These are phyloP conservation scores for Fistulinella prunicolor DNA, from an alignment of 768 basidiomycete genomes.

Conservation along the genomic window DNA sequence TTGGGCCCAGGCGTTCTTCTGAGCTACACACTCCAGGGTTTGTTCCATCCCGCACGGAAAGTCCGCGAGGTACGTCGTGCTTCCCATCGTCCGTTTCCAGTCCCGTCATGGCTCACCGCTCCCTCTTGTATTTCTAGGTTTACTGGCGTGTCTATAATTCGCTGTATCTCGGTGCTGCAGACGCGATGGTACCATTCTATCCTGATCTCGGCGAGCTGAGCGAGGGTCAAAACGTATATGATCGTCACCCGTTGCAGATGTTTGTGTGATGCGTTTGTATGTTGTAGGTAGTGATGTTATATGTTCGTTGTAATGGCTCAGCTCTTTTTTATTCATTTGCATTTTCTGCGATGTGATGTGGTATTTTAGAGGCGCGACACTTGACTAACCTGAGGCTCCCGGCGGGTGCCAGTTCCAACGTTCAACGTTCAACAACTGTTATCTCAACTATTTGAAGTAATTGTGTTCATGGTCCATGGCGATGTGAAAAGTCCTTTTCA, in stretches of 20 bases:
- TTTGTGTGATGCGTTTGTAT: slow-evolving; percentile 55
- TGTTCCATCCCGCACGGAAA: slow-evolving; percentile 96
- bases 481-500: no score
- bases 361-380: no score
- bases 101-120: not conserved
- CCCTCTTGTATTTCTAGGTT: slow-evolving; percentile 34
- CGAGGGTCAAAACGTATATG: slow-evolving; percentile 88
- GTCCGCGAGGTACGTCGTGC: slow-evolving; percentile 79
- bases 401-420: no score
- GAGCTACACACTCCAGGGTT: slow-evolving; percentile 89
- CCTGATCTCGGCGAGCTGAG: slow-evolving; percentile 87
- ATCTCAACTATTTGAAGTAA: no score
- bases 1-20: slow-evolving; percentile 91
- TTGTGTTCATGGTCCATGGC: no score
- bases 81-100: not conserved
- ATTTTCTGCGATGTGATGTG: no score
- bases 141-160: slow-evolving; percentile 98
- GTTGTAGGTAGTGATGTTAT: slow-evolving; percentile 3
- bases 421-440: no score
- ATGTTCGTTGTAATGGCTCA: slow-evolving; percentile 4
- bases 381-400: no score
- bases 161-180: slow-evolving; percentile 84
- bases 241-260: slow-evolving; percentile 78
- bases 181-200: slow-evolving; percentile 94
- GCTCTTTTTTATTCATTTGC: not conserved